Evolutionary conservation across 805 yeast genomes (phyloP).

Genomic region (Ogataea angusta): DNA sequence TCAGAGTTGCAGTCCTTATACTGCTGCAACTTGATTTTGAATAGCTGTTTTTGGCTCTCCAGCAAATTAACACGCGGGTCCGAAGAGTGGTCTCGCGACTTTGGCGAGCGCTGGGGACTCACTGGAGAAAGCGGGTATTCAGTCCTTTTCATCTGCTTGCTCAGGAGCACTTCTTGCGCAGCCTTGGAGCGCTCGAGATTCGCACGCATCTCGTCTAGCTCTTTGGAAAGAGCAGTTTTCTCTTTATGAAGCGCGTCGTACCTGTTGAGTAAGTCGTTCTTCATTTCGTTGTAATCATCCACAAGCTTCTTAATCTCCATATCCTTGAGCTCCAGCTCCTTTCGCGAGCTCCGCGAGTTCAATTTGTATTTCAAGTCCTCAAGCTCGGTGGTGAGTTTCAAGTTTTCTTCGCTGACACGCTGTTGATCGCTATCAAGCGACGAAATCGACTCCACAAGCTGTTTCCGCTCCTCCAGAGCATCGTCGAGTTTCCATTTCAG

Average conservation of each 20-base stretch:
- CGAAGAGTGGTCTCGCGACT: background rate
- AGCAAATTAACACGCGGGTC: constrained; percentile 22
- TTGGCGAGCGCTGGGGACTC: constrained; percentile 18
- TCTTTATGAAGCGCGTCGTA: constrained; percentile 25
- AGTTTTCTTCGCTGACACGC: constrained; percentile 19
- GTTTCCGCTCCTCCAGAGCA: constrained; percentile 13
- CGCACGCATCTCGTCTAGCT: constrained; percentile 27
- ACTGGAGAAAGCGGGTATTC: constrained; percentile 26
- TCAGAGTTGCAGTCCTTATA: constrained; percentile 35
- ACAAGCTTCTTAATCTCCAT: constrained; percentile 20
- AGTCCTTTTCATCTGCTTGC: constrained; percentile 8
- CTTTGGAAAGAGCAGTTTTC: constrained; percentile 27
- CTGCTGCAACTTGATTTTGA: constrained; percentile 47
- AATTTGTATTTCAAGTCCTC: constrained; percentile 14
- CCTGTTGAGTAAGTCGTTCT: constrained; percentile 30
- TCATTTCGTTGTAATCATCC: constrained; percentile 32
- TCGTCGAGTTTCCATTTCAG: constrained; percentile 17
- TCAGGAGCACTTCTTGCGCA: constrained; percentile 17
- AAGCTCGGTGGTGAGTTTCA: constrained; percentile 20
- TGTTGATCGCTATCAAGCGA: constrained; percentile 21
- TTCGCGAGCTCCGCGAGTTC: constrained; percentile 1
- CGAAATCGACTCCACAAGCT: constrained; percentile 17
- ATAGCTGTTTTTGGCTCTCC: constrained; percentile 42
- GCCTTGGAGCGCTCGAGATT: constrained; percentile 19
- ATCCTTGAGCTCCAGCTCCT: constrained; percentile 17